Percentiles rank a stretch among this genome's conserved stretches.
These are phyloP conservation scores for Glycine soja DNA, from an alignment of 306 rosid species.

Conservation along the genomic window DNA sequence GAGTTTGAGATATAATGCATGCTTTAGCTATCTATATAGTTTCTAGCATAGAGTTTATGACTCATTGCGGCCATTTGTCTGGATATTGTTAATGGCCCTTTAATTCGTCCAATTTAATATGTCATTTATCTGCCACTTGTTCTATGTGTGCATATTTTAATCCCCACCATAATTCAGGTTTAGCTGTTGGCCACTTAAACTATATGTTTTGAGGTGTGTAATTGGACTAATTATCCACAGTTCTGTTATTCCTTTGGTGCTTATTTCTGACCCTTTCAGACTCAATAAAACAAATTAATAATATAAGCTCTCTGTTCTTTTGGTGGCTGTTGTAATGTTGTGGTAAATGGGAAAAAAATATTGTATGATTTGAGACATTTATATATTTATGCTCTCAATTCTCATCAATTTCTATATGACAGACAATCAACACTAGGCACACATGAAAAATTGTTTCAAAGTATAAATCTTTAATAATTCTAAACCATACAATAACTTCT, in stretches of 20 bases:
- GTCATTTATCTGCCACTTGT: constrained; percentile 45
- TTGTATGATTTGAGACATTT: not conserved
- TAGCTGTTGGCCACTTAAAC: constrained; percentile 85
- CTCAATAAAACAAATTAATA: constrained; percentile 33
- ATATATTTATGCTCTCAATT: not conserved
- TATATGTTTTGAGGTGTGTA: constrained; percentile 50
- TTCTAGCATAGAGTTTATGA: constrained; percentile 63
- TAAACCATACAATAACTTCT: not conserved
- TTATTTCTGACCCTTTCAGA: constrained; percentile 45
- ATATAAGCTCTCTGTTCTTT: not conserved
- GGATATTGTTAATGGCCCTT: constrained; percentile 57
- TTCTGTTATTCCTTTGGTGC: constrained; percentile 43
- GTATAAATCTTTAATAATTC: not conserved
- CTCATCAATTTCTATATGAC: not conserved
- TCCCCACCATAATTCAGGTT: constrained; percentile 61
- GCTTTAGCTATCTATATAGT: constrained; percentile 46
- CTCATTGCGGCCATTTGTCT: constrained; percentile 74
- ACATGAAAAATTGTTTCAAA: not conserved
- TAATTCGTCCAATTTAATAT: constrained; percentile 49
- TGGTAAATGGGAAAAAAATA: not conserved
- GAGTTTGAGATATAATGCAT: constrained; percentile 52
- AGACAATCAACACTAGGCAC: not conserved
- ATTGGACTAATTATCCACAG: constrained; percentile 7
- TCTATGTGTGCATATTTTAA: constrained; percentile 44
- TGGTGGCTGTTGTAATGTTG: not conserved